Percentiles rank a stretch among this genome's conserved stretches.
Conservation (phyloP, 129 eudicot species). For the Artemisia tridentata region DNA sequence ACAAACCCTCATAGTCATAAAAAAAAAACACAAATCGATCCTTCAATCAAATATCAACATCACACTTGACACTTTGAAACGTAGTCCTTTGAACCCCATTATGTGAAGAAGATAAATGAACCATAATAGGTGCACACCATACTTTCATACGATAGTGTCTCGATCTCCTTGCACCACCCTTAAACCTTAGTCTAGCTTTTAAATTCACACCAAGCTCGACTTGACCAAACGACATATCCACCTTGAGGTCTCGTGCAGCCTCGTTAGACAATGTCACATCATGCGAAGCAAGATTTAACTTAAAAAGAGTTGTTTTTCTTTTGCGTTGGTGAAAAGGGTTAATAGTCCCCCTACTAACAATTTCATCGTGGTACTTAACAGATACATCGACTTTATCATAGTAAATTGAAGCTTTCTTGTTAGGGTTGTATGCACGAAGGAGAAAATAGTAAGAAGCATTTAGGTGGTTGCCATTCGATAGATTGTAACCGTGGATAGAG, state of each 20-base stretch:
- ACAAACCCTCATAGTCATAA: constrained; percentile 21
- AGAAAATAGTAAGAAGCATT: constrained; percentile 54
- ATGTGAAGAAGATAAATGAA: constrained; percentile 39
- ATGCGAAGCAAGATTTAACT: constrained; percentile 41
- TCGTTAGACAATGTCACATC: constrained; percentile 34
- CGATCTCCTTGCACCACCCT: constrained; percentile 70
- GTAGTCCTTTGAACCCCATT: constrained; percentile 32
- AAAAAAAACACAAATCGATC: constrained; percentile 20
- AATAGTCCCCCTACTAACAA: constrained; percentile 40
- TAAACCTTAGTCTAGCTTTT: constrained; percentile 59
- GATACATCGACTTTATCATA: constrained; percentile 58
- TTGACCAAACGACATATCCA: constrained; percentile 52
- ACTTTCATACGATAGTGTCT: constrained; percentile 55
- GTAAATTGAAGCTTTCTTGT: constrained; percentile 56
- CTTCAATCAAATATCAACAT: constrained; percentile 46
- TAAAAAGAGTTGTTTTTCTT: constrained; percentile 58
- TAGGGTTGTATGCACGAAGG: constrained; percentile 74
- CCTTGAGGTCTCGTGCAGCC: constrained; percentile 40
- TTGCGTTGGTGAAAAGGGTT: constrained; percentile 64
- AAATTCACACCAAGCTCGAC: constrained; percentile 52
- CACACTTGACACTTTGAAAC: constrained; percentile 30
- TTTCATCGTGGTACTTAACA: constrained; percentile 47
- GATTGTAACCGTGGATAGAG: constrained; percentile 53
- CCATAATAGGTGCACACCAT: constrained; percentile 52
- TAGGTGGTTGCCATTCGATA: constrained; percentile 47